Evolutionary conservation across 164 flowering plant species (phyloP), one percentile per base, ranked within the genome.

Genomic region (Magnolia changhungtana): DNA sequence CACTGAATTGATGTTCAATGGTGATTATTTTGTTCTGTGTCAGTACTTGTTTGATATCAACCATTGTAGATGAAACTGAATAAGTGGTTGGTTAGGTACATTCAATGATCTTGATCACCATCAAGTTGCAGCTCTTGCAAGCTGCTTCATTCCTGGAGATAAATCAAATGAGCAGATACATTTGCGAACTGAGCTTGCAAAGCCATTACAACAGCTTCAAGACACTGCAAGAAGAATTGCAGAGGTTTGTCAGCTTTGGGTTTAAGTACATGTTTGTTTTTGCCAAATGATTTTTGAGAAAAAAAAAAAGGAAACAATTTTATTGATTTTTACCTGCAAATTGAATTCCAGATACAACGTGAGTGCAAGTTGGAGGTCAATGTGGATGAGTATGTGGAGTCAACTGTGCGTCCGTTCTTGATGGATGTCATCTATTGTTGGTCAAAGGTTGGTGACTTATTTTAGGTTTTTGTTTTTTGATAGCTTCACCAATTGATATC

Each of bases 391-490:
- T 96, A 91, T 69, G 99, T 96, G 76, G 99, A 94, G 78, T 90
- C 97, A 77, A 88, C 97, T 13, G 92, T 87, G 63, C 87, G 95
- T 73, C 99, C 98, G 10, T 93, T 63, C 83, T 83, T 96, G 88
- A 94, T 96, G 99, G 99, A 96, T 89, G 99, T 95, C 65, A 92
- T 93, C 29, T 94, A 94, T 81, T 92, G 93, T 78, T 96, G 98
- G 98, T 94, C 98, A 76, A 94, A 90, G 96, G 99, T 94, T 68
- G 76, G 88, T 66, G 66, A 23, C 16, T n/a, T 31, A 3, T 37
- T 31, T 31, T 31, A 31, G 37, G 37, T 16, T 14, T 49, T 49
- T 45, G 59, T 23, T 71, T 10, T 18, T 49, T 24, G 9, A 69
- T 4, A 6, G 18, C 18, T 31, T 29, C 13, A 16, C 19, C 3